These are phyloP conservation scores for Xylaria hypoxylon DNA, from an alignment of 2,329 filamentous ascomycete species.

Conservation along the genomic window DNA sequence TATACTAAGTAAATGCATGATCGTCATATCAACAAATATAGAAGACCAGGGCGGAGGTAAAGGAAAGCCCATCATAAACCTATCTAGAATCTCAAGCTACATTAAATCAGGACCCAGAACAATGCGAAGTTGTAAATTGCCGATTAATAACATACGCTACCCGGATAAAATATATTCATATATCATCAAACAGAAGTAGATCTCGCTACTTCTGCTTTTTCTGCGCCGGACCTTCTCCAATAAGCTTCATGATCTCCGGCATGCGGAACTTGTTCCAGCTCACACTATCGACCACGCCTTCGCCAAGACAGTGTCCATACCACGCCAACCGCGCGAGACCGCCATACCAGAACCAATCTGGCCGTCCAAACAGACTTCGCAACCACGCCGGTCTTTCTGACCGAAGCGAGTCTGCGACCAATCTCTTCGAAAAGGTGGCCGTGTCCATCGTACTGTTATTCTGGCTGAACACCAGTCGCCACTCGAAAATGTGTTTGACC, in stretches of 20 bases:
- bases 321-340: conserved; percentile 50
- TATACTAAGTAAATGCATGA: background rate
- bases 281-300: conserved; percentile 54
- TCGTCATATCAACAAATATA: background rate
- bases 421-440: conserved; percentile 55
- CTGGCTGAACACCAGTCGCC: conserved; percentile 62
- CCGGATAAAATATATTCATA: background rate
- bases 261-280: conserved; percentile 53
- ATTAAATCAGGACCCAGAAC: background rate
- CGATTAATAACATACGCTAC: background rate
- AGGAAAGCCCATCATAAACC: background rate
- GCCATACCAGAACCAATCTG: conserved; percentile 59
- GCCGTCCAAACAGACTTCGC: conserved; percentile 54
- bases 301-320: conserved; percentile 51
- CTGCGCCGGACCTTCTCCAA: conserved; percentile 44
- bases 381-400: conserved; percentile 51
- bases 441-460: conserved; percentile 59
- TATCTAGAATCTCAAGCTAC: background rate
- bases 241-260: conserved; percentile 48
- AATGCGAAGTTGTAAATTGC: background rate
- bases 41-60: background rate
- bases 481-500: conserved; percentile 59
- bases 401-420: conserved; percentile 58
- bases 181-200: background rate
- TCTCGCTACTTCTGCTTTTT: conserved; percentile 40